Conservation (phyloP, 2,329 filamentous ascomycete species). For the Colletotrichum cereale region DNA sequence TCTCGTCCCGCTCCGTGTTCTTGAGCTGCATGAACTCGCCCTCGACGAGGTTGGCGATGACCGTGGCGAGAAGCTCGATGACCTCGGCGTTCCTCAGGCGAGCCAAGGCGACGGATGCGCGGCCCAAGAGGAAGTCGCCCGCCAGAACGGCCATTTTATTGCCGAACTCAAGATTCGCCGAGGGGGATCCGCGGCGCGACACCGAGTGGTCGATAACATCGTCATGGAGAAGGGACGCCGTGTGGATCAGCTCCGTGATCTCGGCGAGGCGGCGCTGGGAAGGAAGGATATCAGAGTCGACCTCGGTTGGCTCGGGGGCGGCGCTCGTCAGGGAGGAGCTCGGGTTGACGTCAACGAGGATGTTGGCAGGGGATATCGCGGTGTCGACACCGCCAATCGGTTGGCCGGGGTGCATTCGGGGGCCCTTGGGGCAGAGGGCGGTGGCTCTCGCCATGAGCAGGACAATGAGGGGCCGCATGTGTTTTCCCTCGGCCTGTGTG, state of each 20-base stretch:
- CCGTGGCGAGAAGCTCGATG: constrained; percentile 91
- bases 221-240: constrained; percentile 95
- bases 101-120: constrained; percentile 93
- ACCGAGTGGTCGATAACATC: constrained; percentile 97
- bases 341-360: constrained; percentile 87
- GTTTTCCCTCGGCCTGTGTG: constrained; percentile 95
- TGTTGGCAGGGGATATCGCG: constrained; percentile 65
- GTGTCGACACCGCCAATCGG: constrained; percentile 63
- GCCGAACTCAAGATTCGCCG: constrained; percentile 94
- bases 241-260: constrained; percentile 98
- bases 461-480: constrained; percentile 93
- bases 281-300: constrained; percentile 82
- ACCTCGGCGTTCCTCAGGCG: constrained; percentile 93
- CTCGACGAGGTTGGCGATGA: constrained; percentile 97
- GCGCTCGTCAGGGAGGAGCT: constrained; percentile 62
- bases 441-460: constrained; percentile 97
- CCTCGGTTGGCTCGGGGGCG: constrained; percentile 52
- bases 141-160: constrained; percentile 99
- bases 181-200: constrained; percentile 84
- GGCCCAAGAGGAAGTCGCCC: constrained; percentile 94
- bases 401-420: constrained; percentile 54
- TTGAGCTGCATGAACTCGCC: constrained; percentile 99
- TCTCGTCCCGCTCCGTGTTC: constrained; percentile 92
- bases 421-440: constrained; percentile 76
- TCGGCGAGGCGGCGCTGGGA: constrained; percentile 92